Base-by-base conservation (phyloP, 768 basidiomycete species). In the Myochromella boudieri region DNA sequence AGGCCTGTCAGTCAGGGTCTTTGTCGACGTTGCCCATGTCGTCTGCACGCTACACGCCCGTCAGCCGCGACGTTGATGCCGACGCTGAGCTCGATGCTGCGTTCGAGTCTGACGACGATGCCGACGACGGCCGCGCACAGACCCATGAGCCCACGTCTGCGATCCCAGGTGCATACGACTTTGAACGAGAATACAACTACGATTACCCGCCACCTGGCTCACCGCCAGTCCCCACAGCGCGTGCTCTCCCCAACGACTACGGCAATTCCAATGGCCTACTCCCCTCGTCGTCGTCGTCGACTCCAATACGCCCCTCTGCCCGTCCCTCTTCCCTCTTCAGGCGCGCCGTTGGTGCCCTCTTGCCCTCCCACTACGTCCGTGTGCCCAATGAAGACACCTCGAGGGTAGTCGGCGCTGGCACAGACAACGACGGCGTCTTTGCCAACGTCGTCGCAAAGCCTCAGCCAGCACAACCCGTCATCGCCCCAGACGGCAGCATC, bases 371-470 rank as follows among this genome's bases (percentile, higher is more conserved):
- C 51, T 89, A 90, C 57, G 64, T 74, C 26, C 72, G 67, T 2
- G 66, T 81, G 27, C 75, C 81, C 1, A 74, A 74, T 12, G 61
- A 68, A 7, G 68, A 68, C 0, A 63, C 64, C 4, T 50, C 60
- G 37, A 55, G 69, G 4, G 55, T 63, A 49, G 88, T 69, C n/a
- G 90, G 90, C 25, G 84, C 84, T 6, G 90, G 88, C 0, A 73
- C 70, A 14, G 81, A 91, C 24, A 93, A 95, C 58, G 94, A 97
- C 56, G 97, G 97, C 2, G 95, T 98, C 7, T 99, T 97, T 60
- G 84, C 88, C 24, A 99, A 98, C 60, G 82, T 99, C 28, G 84
- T 81, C 55, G 95, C 95, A 1, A 97, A 97, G 63, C 95, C 97
- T 1, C 68, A 70, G 42, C 63, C 62, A 12, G 62, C 71, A 1